Evolutionary conservation across 2,329 filamentous ascomycete genomes (phyloP).

Genomic region (Pseudogymnoascus sp.): DNA sequence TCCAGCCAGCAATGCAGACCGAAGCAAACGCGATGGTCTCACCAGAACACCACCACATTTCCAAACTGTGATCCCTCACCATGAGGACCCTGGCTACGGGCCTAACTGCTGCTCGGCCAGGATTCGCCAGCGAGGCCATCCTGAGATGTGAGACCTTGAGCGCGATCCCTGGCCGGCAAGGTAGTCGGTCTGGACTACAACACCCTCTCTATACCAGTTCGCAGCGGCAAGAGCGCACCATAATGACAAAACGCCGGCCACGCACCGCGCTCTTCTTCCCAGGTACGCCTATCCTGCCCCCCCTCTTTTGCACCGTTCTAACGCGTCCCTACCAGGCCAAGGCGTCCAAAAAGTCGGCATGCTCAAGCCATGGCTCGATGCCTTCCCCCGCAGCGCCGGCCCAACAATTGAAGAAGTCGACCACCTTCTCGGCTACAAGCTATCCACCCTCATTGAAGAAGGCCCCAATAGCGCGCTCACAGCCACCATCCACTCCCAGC

Average conservation of each 20-base stretch:
- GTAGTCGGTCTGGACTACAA: neutral
- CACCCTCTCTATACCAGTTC: neutral
- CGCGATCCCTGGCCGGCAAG: neutral
- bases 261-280: conserved; percentile 41
- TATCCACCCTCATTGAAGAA: conserved; percentile 71
- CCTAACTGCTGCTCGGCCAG: neutral
- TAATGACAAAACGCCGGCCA: conserved; percentile 11
- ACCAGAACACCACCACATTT: neutral
- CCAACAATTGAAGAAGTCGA: conserved; percentile 85
- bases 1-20: neutral
- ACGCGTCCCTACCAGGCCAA: conserved; percentile 52
- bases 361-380: conserved; percentile 76
- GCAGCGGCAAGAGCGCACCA: neutral
- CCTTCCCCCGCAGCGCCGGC: conserved; percentile 70
- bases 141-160: conserved; percentile 2
- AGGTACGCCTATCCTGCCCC: conserved; percentile 21
- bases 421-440: conserved; percentile 61
- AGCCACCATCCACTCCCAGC: conserved; percentile 80
- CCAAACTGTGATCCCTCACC: conserved; percentile 3
- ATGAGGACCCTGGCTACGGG: conserved; percentile 3
- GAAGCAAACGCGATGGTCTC: neutral
- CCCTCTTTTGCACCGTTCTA: conserved; percentile 13
- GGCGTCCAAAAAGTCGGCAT: conserved; percentile 86
- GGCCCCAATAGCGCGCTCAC: conserved; percentile 74
- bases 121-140: neutral